Evolutionary conservation across 139 green algal genomes (phyloP), one percentile per base, ranked within the genome.

Genomic region (Pleodorina starrii): DNA sequence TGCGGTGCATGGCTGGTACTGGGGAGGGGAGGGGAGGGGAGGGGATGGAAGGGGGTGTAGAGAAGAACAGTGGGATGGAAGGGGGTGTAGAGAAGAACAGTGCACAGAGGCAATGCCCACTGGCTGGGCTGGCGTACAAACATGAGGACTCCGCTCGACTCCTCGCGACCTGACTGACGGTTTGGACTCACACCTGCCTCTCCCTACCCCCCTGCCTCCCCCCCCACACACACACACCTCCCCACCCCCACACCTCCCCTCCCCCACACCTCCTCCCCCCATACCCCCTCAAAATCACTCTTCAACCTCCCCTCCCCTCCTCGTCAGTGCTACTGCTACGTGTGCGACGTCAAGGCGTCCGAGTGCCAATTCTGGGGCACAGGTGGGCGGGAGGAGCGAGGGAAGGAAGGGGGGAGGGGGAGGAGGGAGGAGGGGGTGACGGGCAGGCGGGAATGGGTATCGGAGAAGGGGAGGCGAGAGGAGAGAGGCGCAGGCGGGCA

Each of bases 341-440:
- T 87, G 42, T 87, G 81, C 57, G 81, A 87, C 42, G 43, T 87
- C 5, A 60, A 77, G 59, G 81, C 81, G 23, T 77, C 60, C 12
- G 60, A 87, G 17, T 87, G 81, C 60, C 16, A 63, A 29, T 87
- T 78, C 81, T 87, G 81, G 81, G 81, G 81, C 17, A 77, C 81
- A 66, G 81, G 81, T 87, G 57, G 27, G 79, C 43, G 42, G 40
- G 72, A 43, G 57, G 12, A n/a, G 57, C n/a, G 57, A 42, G 29
- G 63, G 29, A 40, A 27, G 57, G 57, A 17, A 9, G 57, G 57
- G 57, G 57, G 23, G 12, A n/a, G 23, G 57, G 57, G 12, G 19
- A 68, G 19, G 29, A 17, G n/a, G n/a, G n/a, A n/a, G n/a, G n/a
- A n/a, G n/a, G n/a, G n/a, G n/a, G n/a, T n/a, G n/a, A n/a, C n/a